Evolutionary conservation across 2,329 filamentous ascomycete species (phyloP).

Genomic region (Colletotrichum trifolii): DNA sequence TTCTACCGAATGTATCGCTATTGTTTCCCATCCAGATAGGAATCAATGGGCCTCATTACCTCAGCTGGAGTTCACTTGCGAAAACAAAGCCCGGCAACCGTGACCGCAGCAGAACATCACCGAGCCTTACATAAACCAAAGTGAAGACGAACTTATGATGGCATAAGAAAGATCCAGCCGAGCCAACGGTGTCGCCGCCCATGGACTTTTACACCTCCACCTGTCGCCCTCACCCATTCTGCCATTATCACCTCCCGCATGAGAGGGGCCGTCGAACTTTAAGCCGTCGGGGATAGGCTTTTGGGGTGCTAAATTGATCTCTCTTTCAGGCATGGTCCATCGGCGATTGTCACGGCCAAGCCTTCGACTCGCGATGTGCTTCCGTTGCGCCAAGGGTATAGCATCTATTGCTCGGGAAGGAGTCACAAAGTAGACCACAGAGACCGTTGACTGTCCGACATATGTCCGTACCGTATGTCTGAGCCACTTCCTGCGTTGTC

Average conservation of each 20-base stretch:
- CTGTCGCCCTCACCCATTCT: slow-evolving; percentile 5
- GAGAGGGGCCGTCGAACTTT: slow-evolving; percentile 15
- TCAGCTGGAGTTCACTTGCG: background rate
- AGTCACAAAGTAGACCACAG: slow-evolving; percentile 6
- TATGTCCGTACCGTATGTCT: slow-evolving; percentile 25
- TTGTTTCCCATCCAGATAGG: background rate
- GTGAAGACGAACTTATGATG: no score
- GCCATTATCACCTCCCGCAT: slow-evolving; percentile 3
- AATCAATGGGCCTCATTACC: background rate
- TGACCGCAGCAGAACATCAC: background rate
- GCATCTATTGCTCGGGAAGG: slow-evolving; percentile 5
- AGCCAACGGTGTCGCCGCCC: no score
- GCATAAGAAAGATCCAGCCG: no score
- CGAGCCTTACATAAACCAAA: no score
- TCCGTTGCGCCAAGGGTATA: slow-evolving; percentile 26
- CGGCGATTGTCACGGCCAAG: slow-evolving; percentile 33
- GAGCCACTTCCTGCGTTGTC: background rate
- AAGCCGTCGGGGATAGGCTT: slow-evolving; percentile 34
- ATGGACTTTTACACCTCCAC: background rate
- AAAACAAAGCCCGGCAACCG: background rate
- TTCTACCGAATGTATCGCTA: background rate
- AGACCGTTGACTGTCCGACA: slow-evolving; percentile 25
- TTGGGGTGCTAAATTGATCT: slow-evolving; percentile 8
- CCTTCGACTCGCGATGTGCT: slow-evolving; percentile 14
- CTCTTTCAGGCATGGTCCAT: slow-evolving; percentile 18